Conservation (phyloP, 345 rosid genomes). For the Bruguiera sexangula region DNA sequence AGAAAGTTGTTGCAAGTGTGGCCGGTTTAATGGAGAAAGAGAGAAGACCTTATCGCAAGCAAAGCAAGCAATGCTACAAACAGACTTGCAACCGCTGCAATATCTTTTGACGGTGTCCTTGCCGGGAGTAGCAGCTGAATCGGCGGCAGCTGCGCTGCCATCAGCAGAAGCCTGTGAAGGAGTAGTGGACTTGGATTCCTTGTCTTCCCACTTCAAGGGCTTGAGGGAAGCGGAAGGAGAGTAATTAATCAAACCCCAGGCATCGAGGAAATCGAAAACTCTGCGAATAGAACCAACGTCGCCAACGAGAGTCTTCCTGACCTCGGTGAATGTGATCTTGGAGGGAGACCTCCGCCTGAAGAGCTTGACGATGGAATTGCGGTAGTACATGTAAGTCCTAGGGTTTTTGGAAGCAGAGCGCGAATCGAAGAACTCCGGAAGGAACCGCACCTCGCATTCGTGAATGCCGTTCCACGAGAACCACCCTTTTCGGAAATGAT, state of each 20-base stretch:
- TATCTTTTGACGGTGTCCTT: constrained; percentile 54
- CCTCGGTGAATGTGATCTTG: constrained; percentile 82
- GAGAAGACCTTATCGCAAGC: constrained; percentile 69
- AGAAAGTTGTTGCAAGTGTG: no score
- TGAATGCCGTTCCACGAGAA: constrained; percentile 59
- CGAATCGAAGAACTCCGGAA: constrained; percentile 77
- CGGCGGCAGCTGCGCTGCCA: constrained; percentile 15
- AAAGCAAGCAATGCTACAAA: constrained; percentile 87
- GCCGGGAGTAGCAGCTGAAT: constrained; percentile 20
- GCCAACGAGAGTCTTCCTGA: constrained; percentile 64
- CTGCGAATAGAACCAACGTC: constrained; percentile 89
- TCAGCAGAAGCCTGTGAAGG: constrained; percentile 14
- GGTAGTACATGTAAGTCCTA: constrained; percentile 51
- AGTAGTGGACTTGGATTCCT: constrained; percentile 50
- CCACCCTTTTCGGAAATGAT: constrained; percentile 51
- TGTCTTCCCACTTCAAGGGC: constrained; percentile 89
- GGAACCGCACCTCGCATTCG: constrained; percentile 70
- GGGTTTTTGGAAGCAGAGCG: constrained; percentile 65
- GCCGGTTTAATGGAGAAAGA: neutral
- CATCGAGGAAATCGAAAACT: constrained; percentile 86
- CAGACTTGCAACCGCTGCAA: constrained; percentile 75
- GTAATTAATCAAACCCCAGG: constrained; percentile 86
- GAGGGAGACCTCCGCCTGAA: constrained; percentile 55
- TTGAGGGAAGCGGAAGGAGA: constrained; percentile 43
- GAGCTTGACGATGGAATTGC: constrained; percentile 72